phyloP scores from a whole-genome alignment of 768 basidiomycete species.

The Agaricus blazei region DNA sequence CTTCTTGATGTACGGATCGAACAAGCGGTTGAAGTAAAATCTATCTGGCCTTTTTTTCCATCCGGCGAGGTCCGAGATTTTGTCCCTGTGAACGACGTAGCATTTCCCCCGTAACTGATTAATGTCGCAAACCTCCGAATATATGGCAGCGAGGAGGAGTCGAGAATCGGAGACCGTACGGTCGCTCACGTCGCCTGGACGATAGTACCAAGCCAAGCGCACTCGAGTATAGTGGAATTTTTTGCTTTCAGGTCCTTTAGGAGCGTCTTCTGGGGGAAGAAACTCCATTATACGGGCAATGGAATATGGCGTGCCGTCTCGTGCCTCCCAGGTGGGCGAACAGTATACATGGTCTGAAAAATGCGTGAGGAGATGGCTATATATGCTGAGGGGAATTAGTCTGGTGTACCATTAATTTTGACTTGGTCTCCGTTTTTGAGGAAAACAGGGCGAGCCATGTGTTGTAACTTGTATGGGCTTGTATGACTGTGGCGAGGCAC shows the following conservation, averaged over 20 bases:
- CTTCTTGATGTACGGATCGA: constrained; percentile 97
- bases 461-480: constrained; percentile 11
- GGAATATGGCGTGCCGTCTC: constrained; percentile 94
- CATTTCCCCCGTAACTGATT: constrained; percentile 90
- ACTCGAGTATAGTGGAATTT: constrained; percentile 76
- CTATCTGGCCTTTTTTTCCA: constrained; percentile 95
- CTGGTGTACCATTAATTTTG: constrained; percentile 75
- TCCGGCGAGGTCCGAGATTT: constrained; percentile 85
- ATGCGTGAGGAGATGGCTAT: constrained; percentile 19
- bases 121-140: constrained; percentile 94
- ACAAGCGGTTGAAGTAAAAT: constrained; percentile 94
- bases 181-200: constrained; percentile 93
- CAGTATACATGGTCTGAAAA: constrained; percentile 94
- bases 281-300: constrained; percentile 98
- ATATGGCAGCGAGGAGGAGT: constrained; percentile 90
- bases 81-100: constrained; percentile 92
- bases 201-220: constrained; percentile 94
- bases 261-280: constrained; percentile 70
- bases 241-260: constrained; percentile 61
- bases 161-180: constrained; percentile 88
- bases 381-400: constrained; percentile 14
- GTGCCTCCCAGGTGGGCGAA: constrained; percentile 86
- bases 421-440: constrained; percentile 83
- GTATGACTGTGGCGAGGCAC: constrained; percentile 17
- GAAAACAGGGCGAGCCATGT: constrained; percentile 46